Conservation (phyloP, 2,329 filamentous ascomycete genomes). For the Tolypocladium ovalisporum region DNA sequence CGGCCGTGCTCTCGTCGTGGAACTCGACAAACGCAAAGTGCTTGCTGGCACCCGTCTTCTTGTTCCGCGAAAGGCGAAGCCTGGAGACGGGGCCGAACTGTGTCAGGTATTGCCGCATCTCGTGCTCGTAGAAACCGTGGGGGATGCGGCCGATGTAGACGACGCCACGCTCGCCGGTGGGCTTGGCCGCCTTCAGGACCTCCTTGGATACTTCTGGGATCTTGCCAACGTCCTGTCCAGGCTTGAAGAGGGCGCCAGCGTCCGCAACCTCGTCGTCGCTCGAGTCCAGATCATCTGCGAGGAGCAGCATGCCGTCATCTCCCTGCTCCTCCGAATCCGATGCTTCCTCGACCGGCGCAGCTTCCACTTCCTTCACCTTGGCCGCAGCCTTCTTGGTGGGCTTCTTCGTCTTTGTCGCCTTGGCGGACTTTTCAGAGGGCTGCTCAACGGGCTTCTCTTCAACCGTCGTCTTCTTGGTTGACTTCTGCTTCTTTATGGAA, state of each 20-base stretch:
- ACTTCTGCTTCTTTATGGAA: conserved; percentile 34
- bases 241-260: conserved; percentile 26
- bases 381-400: conserved; percentile 15
- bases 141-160: conserved; percentile 87
- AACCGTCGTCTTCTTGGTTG: conserved; percentile 22
- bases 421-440: conserved; percentile 10
- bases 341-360: conserved; percentile 17
- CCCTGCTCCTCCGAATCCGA: conserved; percentile 27
- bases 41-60: conserved; percentile 80
- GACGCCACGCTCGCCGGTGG: conserved; percentile 55
- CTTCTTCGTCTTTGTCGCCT: conserved; percentile 18
- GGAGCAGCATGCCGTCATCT: conserved; percentile 28
- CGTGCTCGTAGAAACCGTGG: conserved; percentile 90
- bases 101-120: conserved; percentile 87
- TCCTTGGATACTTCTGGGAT: conserved; percentile 37
- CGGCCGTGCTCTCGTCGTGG: conserved; percentile 61
- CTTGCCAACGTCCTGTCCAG: conserved; percentile 40
- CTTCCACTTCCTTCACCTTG: conserved; percentile 12
- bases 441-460: conserved; percentile 10
- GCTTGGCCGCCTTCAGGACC: conserved; percentile 29
- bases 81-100: conserved; percentile 79
- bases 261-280: conserved; percentile 30
- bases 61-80: conserved; percentile 81
- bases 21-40: conserved; percentile 97
- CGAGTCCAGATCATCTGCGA: conserved; percentile 33